Base-by-base conservation (phyloP, 805 yeast genomes). In the Zygoascus bituminiphila region DNA sequence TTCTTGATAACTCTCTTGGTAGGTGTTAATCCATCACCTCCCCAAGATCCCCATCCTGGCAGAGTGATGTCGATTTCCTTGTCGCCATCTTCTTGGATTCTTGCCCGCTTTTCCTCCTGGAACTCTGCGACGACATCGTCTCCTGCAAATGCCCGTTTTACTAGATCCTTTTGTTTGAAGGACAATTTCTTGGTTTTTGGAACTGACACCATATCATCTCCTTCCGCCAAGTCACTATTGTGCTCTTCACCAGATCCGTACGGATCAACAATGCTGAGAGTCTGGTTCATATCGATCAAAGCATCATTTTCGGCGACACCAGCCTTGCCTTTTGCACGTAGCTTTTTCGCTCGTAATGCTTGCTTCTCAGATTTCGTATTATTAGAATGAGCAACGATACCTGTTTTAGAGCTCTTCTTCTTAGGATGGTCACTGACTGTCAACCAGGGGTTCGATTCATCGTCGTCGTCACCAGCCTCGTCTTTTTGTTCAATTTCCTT, bases 41-140 rank as follows among this genome's bases (percentile, higher is more conserved):
- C 84, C 98, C 98, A 93, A 40, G 84, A 85, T 43, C 98, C 98
- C 97, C 98, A 93, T 1, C 98, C 98, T 2, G 97, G 98, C 46
- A 89, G 67, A 0, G 95, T 83, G 43, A 84, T 68, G 62, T 89
- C 96, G 50, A 84, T 82, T 59, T 82, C 88, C 61, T 87, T 76
- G 65, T 91, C 97, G 50, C 80, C 97, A 64, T 91, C 97, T 42
- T 84, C 88, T 40, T 70, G 76, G 5, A 75, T 72, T 10, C 76
- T 76, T 55, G 77, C 74, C 49, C 72, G 70, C 69, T 91, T 93
- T 58, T 89, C 98, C 12, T 70, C 74, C 53, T 78, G 79, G 64
- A 93, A 93, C 55, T 88, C 88, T 55, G 88, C 88, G 14, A 87
- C 84, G 36, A 91, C 96, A 62, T 93, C 93, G 68, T 93, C 98